These are phyloP conservation scores for Bruguiera sexangula DNA, from an alignment of 345 rosid species.

Conservation along the genomic window DNA sequence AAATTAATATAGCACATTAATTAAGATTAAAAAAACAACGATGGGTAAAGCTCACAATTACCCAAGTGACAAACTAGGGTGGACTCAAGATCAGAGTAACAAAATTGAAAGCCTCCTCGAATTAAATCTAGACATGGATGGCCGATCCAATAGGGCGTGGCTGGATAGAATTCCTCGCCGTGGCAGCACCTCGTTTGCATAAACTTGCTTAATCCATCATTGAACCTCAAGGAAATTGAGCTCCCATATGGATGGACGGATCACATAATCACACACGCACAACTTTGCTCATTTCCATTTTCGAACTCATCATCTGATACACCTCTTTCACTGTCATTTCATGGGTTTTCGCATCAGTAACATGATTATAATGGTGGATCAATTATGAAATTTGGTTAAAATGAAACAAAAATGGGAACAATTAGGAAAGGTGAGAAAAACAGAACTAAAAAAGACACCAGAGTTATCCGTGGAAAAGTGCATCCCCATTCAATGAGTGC, in stretches of 20 bases:
- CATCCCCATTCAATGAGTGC: not conserved
- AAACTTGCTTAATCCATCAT: conserved; percentile 5
- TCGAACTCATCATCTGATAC: conserved; percentile 61
- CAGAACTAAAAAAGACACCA: not conserved
- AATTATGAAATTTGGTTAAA: no score
- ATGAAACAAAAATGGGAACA: no score
- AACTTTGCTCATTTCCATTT: conserved; percentile 49
- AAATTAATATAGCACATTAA: conserved; percentile 11
- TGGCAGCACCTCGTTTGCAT: conserved; percentile 13
- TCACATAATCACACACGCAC: conserved; percentile 67
- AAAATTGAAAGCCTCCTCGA: conserved; percentile 45
- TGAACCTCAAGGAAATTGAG: conserved; percentile 1
- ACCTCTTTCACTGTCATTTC: conserved; percentile 51
- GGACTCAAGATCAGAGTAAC: conserved; percentile 26
- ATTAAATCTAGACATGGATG: conserved; percentile 34
- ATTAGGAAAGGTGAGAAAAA: not conserved
- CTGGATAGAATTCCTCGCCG: conserved; percentile 21
- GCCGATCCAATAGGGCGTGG: conserved; percentile 21
- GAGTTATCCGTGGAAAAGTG: not conserved
- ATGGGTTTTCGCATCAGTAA: conserved; percentile 18
- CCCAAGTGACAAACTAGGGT: conserved; percentile 19
- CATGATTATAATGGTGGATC: not conserved
- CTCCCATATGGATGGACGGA: not conserved
- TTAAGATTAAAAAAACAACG: conserved; percentile 5
- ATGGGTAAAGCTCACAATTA: conserved; percentile 17